Evolutionary conservation across 148 eudicot species (phyloP).

Genomic region (Rhododendron henanense): DNA sequence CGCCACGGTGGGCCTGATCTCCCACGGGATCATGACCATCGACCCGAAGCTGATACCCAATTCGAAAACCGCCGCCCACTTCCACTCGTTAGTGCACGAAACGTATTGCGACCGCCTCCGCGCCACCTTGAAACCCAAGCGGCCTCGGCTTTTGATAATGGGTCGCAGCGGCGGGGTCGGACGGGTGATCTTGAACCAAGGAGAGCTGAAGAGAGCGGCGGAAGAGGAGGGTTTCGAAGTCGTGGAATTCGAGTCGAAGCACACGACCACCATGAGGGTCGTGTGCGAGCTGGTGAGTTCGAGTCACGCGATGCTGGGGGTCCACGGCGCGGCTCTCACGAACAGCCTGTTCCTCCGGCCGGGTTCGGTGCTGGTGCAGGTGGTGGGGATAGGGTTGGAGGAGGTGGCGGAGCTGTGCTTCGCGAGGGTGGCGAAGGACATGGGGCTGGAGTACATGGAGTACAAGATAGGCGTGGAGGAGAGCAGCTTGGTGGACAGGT

Average conservation of each 20-base stretch:
- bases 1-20: conserved; percentile 42
- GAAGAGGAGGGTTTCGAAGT: conserved; percentile 51
- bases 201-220: conserved; percentile 15
- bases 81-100: conserved; percentile 30
- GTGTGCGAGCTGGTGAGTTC: conserved; percentile 33
- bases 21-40: conserved; percentile 57
- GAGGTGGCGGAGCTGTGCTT: conserved; percentile 45
- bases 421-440: conserved; percentile 31
- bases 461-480: conserved; percentile 44
- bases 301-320: conserved; percentile 57
- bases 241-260: conserved; percentile 34
- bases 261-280: conserved; percentile 30
- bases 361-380: conserved; percentile 39
- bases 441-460: conserved; percentile 47
- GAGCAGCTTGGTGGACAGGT: conserved; percentile 43
- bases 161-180: conserved; percentile 36
- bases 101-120: conserved; percentile 20
- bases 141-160: conserved; percentile 43
- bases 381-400: conserved; percentile 49
- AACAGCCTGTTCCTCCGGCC: conserved; percentile 49
- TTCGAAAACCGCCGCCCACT: conserved; percentile 23
- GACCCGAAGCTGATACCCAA: conserved; percentile 22
- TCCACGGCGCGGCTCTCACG: conserved; percentile 64
- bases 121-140: conserved; percentile 8
- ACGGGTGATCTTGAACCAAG: conserved; percentile 41